Conservation (phyloP, 2,329 filamentous ascomycete species). For the Trichoderma cornu-damae region DNA sequence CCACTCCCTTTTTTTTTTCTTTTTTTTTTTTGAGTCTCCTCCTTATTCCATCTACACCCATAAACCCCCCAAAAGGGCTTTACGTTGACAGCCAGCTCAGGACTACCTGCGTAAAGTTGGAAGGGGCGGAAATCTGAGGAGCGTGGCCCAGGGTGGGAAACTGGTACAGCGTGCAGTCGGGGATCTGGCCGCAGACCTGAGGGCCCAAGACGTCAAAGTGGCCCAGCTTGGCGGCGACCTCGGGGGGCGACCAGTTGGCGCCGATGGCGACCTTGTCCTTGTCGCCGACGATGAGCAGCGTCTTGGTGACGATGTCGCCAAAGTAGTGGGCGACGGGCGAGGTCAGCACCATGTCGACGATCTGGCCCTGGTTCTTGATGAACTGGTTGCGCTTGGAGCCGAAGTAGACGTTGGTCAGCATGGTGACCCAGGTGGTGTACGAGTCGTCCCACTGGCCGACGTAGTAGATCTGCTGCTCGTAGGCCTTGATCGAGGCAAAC, state of each 20-base stretch:
- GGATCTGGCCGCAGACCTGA: conserved; percentile 40
- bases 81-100: conserved; percentile 38
- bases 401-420: conserved; percentile 49
- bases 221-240: conserved; percentile 42
- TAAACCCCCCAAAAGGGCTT: background rate
- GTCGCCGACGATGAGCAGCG: conserved; percentile 46
- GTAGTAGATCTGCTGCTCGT: conserved; percentile 47
- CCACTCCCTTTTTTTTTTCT: background rate
- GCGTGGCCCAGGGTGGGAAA: conserved; percentile 48
- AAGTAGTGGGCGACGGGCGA: conserved; percentile 49
- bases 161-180: conserved; percentile 40
- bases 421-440: conserved; percentile 52
- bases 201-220: conserved; percentile 47
- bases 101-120: conserved; percentile 42
- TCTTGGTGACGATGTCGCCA: conserved; percentile 39
- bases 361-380: conserved; percentile 44
- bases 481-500: conserved; percentile 41
- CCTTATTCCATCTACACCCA: background rate
- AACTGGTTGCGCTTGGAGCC: conserved; percentile 40
- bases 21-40: too few relatives aligned
- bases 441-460: conserved; percentile 42
- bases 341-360: conserved; percentile 52
- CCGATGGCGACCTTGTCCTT: conserved; percentile 53
- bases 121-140: conserved; percentile 49
- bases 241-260: conserved; percentile 44